phyloP scores from a whole-genome alignment of 371 early-diverging fungal species.

The Rhizomucor miehei region DNA sequence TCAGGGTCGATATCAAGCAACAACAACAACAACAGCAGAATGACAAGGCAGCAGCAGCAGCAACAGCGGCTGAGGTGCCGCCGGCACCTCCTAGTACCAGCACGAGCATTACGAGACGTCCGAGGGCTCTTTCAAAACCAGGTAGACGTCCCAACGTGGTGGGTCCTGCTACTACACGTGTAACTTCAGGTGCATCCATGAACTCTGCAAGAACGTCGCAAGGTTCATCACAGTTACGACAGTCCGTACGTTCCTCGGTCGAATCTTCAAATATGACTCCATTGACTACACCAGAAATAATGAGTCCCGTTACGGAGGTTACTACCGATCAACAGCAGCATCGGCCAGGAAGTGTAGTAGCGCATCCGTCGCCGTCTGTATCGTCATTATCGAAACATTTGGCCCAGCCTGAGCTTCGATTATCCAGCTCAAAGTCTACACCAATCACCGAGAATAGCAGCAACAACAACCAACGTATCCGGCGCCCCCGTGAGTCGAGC shows the following conservation, averaged over 20 bases:
- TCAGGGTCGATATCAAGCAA: neutral
- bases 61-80: too few species aligned
- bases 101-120: too few species aligned
- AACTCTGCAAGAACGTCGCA: too few species aligned
- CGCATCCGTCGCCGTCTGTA: neutral
- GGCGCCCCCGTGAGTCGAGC: slow-evolving; percentile 34
- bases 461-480: slow-evolving; percentile 3
- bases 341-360: neutral
- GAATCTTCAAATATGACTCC: slow-evolving; percentile 18
- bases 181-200: too few species aligned
- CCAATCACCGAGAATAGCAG: slow-evolving; percentile 14
- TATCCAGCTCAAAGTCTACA: slow-evolving; percentile 15
- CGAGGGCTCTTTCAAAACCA: too few species aligned
- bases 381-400: slow-evolving; percentile 1
- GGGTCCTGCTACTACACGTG: too few species aligned
- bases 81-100: too few species aligned
- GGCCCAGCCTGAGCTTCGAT: slow-evolving; percentile 1
- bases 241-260: slow-evolving; percentile 11
- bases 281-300: slow-evolving; percentile 15
- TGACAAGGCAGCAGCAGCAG: neutral
- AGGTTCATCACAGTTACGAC: neutral
- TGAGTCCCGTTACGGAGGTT: slow-evolving; percentile 15
- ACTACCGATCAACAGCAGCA: neutral
- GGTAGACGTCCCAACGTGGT: too few species aligned
- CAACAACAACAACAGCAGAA: neutral